phyloP scores from a whole-genome alignment of 2,329 filamentous ascomycete species.

The Ophiocordyceps camponoti-saundersi region DNA sequence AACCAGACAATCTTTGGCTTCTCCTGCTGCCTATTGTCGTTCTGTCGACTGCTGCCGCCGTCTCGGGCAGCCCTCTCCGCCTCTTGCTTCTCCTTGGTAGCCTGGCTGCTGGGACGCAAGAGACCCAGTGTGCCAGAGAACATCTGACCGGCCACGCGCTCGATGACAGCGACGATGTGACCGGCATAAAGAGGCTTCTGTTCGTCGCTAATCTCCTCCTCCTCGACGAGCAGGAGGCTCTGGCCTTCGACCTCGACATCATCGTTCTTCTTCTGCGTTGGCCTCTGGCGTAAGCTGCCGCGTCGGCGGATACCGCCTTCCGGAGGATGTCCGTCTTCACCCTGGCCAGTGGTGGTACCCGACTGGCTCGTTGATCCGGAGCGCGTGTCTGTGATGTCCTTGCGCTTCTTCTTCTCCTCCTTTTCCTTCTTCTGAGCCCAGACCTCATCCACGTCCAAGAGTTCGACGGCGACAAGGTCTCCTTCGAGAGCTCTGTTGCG shows the following conservation, averaged over 20 bases:
- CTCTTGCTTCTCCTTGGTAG: constrained; percentile 98
- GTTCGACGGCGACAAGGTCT: constrained; percentile 86
- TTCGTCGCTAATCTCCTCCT: constrained; percentile 97
- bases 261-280: constrained; percentile 99
- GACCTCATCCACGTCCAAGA: constrained; percentile 94
- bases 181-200: constrained; percentile 95
- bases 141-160: constrained; percentile 95
- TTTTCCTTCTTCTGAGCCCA: constrained; percentile 99
- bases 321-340: constrained; percentile 42
- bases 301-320: constrained; percentile 84
- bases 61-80: constrained; percentile 87
- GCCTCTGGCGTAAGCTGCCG: constrained; percentile 87
- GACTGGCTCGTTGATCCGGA: constrained; percentile 59
- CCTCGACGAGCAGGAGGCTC: constrained; percentile 87
- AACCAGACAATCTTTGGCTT: constrained; percentile 99
- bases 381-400: constrained; percentile 90
- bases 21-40: constrained; percentile 69
- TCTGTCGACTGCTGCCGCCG: constrained; percentile 50
- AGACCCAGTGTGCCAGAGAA: constrained; percentile 93
- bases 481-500: constrained; percentile 93
- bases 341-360: constrained; percentile 42
- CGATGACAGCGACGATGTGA: constrained; percentile 92
- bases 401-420: constrained; percentile 99
- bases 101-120: constrained; percentile 89
- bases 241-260: constrained; percentile 98